Conservation (phyloP, 2,329 filamentous ascomycete species). For the Pseudomassariella vexata region DNA sequence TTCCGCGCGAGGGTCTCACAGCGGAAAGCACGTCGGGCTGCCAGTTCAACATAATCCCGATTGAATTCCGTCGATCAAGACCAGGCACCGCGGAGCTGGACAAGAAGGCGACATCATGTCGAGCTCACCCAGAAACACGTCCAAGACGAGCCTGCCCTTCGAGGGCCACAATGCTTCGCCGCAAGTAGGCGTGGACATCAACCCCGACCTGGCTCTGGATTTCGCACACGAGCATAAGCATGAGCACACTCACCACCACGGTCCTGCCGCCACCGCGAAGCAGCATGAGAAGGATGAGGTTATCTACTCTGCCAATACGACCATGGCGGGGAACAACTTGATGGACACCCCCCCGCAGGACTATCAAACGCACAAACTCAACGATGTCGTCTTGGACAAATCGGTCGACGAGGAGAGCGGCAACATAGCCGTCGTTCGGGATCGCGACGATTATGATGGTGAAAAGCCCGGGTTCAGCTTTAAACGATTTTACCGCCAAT, state of each 20-base stretch:
- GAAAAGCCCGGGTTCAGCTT: constrained; percentile 20
- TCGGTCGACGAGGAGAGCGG: constrained; percentile 24
- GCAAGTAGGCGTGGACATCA: constrained; percentile 13
- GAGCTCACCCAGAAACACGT: constrained; percentile 9
- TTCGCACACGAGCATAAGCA: constrained; percentile 37
- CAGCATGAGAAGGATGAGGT: constrained; percentile 34
- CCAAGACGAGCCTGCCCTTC: constrained; percentile 13
- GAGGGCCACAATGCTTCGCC: constrained; percentile 16
- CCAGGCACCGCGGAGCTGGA: constrained; percentile 1
- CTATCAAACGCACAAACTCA: constrained; percentile 34
- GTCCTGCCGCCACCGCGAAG: constrained; percentile 24
- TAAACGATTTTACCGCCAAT: constrained; percentile 34
- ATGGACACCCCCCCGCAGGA: constrained; percentile 25
- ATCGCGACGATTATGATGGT: constrained; percentile 5
- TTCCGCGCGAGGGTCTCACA: no score
- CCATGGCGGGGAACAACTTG: constrained; percentile 31
- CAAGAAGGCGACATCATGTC: constrained; percentile 8
- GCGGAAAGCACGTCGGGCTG: no score
- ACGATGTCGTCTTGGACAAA: constrained; percentile 22
- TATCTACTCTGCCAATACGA: constrained; percentile 38
- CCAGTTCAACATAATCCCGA: neutral
- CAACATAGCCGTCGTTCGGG: constrained; percentile 17
- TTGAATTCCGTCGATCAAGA: neutral
- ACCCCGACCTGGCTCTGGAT: constrained; percentile 23
- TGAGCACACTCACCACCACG: constrained; percentile 35